Evolutionary conservation across 176 grass and related monocot species (phyloP).

Genomic region (Aegilops longissima): DNA sequence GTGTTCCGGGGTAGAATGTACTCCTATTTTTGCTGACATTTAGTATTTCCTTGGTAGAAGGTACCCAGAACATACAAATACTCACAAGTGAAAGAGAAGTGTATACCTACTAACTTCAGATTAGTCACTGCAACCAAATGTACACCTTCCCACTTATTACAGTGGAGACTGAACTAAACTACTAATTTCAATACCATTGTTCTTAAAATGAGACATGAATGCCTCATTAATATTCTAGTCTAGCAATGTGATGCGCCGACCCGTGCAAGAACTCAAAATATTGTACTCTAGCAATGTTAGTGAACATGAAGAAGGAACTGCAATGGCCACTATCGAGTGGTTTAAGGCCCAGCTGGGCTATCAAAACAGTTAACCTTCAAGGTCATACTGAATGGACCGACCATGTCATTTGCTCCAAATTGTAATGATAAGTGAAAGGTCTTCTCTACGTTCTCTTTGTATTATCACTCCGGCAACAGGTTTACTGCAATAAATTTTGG

Average conservation of each 20-base stretch:
- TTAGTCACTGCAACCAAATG: background rate
- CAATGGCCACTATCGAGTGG: background rate
- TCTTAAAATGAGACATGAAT: slow-evolving; percentile 12
- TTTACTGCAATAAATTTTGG: background rate
- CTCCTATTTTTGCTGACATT: background rate
- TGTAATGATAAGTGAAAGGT: no score
- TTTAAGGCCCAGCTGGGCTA: background rate
- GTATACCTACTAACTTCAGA: slow-evolving; percentile 1
- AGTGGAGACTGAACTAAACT: background rate
- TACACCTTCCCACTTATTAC: background rate
- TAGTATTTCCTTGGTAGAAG: background rate
- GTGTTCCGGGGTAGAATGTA: background rate
- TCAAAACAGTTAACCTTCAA: slow-evolving; percentile 16
- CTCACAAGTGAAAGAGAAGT: background rate
- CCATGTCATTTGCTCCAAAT: background rate
- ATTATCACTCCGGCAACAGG: no score
- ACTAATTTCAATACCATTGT: background rate
- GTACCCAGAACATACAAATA: background rate
- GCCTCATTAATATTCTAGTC: background rate
- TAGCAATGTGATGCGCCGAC: no score
- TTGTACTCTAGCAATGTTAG: no score
- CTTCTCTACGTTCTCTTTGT: no score
- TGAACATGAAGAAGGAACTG: slow-evolving; percentile 6
- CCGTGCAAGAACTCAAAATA: no score
- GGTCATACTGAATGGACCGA: background rate